Evolutionary conservation across 495 filamentous ascomycete species (phyloP), one percentile per base, ranked within the genome.

Genomic region (Xylaria palmicola): DNA sequence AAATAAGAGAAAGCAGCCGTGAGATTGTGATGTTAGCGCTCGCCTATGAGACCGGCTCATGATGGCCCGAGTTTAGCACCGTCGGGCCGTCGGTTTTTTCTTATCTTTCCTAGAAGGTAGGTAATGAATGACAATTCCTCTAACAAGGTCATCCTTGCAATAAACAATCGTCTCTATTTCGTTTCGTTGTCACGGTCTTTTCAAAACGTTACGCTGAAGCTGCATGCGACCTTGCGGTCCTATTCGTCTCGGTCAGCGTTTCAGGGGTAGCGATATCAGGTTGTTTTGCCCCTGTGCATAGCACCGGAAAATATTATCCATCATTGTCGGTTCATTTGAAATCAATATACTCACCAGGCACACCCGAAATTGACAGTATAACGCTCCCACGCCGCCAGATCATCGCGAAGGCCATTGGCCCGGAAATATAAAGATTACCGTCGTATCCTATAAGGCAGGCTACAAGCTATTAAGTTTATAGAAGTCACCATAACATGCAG

Each of bases 211-310:
- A n/a, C 13, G 20, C 41, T 2, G 8, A 39, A 39, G 19, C n/a
- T 10, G 19, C 20, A 24, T 37, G 10, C 13, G 6, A 36, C 30
- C 30, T 37, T 52, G 49, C 19, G 37, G n/a, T 22, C 37, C n/a
- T 32, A 20, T 19, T 30, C 1, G 37, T 32, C 26, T 56, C 53
- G 53, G 53, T 44, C 53, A 44, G 53, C 39, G 53, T 56, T 56
- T 56, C 53, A 44, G 53, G 39, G 53, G 53, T 34, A 20, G 12
- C 13, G 41, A 6, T 41, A 43, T 44, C 53, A 56, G 27, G 36
- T 20, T 27, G 32, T 26, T 17, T 17, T n/a, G 6, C 39, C 37
- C 53, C 53, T 56, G 39, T 39, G 6, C 20, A 44, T 32, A 3
- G n/a, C 39, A 32, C 53, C 3, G 27, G 3, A 15, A 26, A 4